Conservation (phyloP, 2,329 filamentous ascomycete genomes). For the Tolypocladium tropicale region DNA sequence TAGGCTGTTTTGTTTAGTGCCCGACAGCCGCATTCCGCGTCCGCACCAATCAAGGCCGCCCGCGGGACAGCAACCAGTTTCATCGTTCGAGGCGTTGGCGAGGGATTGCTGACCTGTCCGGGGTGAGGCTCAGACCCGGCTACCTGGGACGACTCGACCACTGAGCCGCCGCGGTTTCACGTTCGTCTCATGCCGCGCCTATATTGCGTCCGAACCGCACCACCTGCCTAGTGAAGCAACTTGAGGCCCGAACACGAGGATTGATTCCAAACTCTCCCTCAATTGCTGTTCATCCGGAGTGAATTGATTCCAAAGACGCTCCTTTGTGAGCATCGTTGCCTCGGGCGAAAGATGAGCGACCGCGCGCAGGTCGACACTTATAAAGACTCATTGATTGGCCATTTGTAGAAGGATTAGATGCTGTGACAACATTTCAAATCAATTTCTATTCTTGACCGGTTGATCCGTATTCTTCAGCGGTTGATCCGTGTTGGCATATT, state of each 20-base stretch:
- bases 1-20: not conserved
- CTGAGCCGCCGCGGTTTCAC: not conserved
- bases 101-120: not conserved
- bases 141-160: not conserved
- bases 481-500: not conserved
- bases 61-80: not conserved
- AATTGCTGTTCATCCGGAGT: not conserved
- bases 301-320: not conserved
- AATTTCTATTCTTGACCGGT: not conserved
- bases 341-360: not conserved
- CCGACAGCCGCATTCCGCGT: not conserved
- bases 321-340: no score
- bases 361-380: not conserved
- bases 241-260: fast-evolving
- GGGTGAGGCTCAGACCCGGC: not conserved
- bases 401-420: not conserved
- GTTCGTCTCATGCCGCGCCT: not conserved
- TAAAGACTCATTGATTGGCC: not conserved
- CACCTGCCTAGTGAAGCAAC: not conserved
- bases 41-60: not conserved
- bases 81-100: not conserved
- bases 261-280: not conserved
- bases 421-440: not conserved
- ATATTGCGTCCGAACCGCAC: not conserved
- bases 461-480: not conserved